phyloP scores from a whole-genome alignment of 106 monocot genomes.

The Apostasia ramifera region DNA sequence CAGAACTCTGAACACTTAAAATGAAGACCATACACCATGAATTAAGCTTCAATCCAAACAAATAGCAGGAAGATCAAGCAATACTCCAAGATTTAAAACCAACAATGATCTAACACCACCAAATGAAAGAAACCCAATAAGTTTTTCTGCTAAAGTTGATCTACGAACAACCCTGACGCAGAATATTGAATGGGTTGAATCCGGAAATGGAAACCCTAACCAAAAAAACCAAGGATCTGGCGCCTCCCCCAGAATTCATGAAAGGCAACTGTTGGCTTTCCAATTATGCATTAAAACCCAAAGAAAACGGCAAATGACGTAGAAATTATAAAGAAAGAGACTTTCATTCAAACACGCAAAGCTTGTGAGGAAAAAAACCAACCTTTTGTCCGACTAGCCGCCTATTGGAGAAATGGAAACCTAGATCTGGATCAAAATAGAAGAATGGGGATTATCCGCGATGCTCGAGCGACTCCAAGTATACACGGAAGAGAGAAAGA shows the following conservation, averaged over 20 bases:
- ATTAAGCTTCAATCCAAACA: not conserved
- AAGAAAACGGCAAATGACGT: too few species aligned
- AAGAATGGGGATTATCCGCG: too few species aligned
- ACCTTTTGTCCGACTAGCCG: too few species aligned
- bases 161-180: not conserved
- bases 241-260: not conserved
- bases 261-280: too few species aligned
- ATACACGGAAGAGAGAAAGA: too few species aligned
- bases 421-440: too few species aligned
- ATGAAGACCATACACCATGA: not conserved
- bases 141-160: not conserved
- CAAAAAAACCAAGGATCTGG: not conserved
- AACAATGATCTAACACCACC: not conserved
- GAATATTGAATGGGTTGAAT: not conserved
- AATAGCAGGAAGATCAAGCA: not conserved
- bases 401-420: too few species aligned
- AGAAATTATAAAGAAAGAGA: too few species aligned
- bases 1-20: not conserved
- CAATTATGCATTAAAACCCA: too few species aligned
- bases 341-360: too few species aligned
- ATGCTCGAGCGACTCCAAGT: too few species aligned
- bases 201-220: not conserved
- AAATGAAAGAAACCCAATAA: not conserved
- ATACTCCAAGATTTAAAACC: not conserved
- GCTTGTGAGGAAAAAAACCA: too few species aligned